Evolutionary conservation across 2,329 filamentous ascomycete genomes (phyloP).

Genomic region (Aspergillus tubingensis): DNA sequence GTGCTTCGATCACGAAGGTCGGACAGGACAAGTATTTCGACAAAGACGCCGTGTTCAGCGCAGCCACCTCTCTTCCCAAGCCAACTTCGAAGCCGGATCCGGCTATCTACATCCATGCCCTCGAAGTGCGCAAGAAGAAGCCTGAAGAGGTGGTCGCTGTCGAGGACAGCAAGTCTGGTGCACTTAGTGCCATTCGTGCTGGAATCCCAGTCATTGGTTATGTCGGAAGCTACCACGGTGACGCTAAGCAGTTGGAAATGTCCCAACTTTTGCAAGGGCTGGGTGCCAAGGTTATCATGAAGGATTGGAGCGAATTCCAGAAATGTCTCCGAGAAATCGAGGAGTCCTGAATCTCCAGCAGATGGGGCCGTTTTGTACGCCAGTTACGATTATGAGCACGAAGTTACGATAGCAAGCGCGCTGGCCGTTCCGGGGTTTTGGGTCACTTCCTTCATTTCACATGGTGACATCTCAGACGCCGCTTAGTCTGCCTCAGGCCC

Average conservation of each 20-base stretch:
- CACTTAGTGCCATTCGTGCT: constrained; percentile 73
- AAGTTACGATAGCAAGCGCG: constrained; percentile 38
- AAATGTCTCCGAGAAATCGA: constrained; percentile 48
- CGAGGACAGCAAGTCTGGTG: constrained; percentile 86
- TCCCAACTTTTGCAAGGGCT: constrained; percentile 60
- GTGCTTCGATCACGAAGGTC: constrained; percentile 76
- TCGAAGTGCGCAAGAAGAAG: constrained; percentile 71
- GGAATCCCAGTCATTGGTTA: constrained; percentile 82
- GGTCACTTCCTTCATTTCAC: constrained; percentile 5
- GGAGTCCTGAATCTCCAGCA: constrained; percentile 20
- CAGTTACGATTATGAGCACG: constrained; percentile 19
- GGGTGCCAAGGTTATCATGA: constrained; percentile 64
- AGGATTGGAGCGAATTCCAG: constrained; percentile 50
- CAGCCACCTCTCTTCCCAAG: constrained; percentile 72
- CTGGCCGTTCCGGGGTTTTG: constrained; percentile 10
- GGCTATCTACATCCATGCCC: constrained; percentile 79
- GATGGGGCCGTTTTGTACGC: constrained; percentile 12
- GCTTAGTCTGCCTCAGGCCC: background rate
- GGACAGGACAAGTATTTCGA: constrained; percentile 78
- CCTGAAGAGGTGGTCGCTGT: constrained; percentile 74
- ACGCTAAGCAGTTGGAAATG: constrained; percentile 66
- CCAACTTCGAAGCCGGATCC: constrained; percentile 93
- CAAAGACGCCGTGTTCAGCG: constrained; percentile 75
- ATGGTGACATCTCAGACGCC: background rate
- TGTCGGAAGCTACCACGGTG: constrained; percentile 71